A percentile compares a stretch with the other conserved stretches of the same genome.
Evolutionary conservation across 148 eudicot species (phyloP).

Genomic region (Polygonum aviculare): DNA sequence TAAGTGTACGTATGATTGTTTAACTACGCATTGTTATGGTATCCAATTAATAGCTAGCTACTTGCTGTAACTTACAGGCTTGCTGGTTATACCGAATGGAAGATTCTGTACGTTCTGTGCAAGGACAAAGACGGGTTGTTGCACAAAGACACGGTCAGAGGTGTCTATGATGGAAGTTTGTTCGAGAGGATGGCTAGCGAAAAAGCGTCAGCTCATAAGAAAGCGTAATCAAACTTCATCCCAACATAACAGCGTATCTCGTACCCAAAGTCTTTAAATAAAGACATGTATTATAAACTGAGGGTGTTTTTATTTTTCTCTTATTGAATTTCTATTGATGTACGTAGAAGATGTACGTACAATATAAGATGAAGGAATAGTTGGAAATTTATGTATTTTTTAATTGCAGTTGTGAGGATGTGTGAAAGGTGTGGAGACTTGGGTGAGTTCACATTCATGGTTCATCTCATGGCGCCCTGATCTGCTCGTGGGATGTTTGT

Average conservation of each 20-base stretch:
- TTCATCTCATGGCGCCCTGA: background rate
- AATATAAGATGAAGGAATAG: background rate
- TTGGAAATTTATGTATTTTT: background rate
- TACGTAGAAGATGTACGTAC: background rate
- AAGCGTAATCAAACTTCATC: conserved; percentile 20
- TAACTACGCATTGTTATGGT: background rate
- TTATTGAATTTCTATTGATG: background rate
- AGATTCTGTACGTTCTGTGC: conserved; percentile 43
- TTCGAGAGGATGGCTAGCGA: conserved; percentile 55
- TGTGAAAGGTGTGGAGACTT: conserved; percentile 2
- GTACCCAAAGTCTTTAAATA: background rate
- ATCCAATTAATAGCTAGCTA: background rate
- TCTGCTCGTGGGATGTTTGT: background rate
- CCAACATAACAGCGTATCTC: background rate
- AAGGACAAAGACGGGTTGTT: conserved; percentile 67
- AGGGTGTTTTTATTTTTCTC: background rate
- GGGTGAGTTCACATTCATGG: background rate
- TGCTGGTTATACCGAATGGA: conserved; percentile 57
- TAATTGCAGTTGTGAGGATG: background rate
- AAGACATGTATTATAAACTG: background rate
- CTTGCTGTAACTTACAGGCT: conserved; percentile 29
- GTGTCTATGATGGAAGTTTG: conserved; percentile 67
- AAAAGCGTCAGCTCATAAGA: conserved; percentile 23
- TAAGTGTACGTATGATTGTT: too few species aligned
- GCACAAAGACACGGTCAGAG: conserved; percentile 44